Evolutionary conservation across 306 rosid genomes (phyloP).

Genomic region (Acacia crassicarpa): DNA sequence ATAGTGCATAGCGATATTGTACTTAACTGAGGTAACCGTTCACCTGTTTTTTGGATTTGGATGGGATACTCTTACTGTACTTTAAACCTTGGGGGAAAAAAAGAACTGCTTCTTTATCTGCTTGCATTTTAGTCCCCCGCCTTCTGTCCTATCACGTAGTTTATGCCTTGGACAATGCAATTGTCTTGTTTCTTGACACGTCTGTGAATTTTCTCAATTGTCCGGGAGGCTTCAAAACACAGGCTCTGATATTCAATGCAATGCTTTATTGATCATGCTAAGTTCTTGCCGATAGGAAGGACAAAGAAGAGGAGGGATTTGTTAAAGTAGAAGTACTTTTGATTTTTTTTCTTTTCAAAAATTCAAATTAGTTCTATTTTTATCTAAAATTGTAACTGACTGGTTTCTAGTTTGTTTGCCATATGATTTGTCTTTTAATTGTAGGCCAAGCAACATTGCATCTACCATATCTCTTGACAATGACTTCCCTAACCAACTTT

Average conservation of each 20-base stretch:
- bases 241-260: background rate
- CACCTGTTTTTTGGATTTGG: no score
- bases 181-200: background rate
- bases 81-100: no score
- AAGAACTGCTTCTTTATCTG: no score
- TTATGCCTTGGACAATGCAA: no score
- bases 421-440: background rate
- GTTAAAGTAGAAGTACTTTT: background rate
- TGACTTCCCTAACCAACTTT: background rate
- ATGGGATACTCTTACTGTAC: no score
- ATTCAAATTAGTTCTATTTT: background rate
- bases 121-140: no score
- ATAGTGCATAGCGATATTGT: background rate
- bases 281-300: background rate
- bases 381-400: background rate
- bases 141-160: no score
- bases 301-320: background rate
- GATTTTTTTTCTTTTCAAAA: no score
- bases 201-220: background rate
- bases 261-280: background rate
- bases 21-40: background rate
- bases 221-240: background rate
- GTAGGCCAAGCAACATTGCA: background rate
- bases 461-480: background rate
- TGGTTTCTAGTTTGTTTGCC: background rate